Evolutionary conservation across 1,284 basidiomycete genomes (phyloP), one percentile per base, ranked within the genome.

Genomic region (Ustilago sp.): DNA sequence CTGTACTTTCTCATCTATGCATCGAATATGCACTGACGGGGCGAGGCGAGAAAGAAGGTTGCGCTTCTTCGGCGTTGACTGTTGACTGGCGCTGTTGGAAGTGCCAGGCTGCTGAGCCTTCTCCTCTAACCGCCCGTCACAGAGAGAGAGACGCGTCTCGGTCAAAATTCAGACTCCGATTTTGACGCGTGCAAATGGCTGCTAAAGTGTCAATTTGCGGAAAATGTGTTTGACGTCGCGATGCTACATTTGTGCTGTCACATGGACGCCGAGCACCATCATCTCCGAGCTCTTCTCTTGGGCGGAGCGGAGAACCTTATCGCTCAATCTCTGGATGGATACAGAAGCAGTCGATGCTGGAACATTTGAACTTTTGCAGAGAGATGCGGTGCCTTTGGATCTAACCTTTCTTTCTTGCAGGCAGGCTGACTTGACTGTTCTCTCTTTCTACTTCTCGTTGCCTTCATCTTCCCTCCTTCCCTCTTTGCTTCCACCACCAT

Each of bases 211-310:
- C 47, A 45, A 28, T 59, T 56, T 13, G 52, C 15, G n/a, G 45
- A 58, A 53, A 47, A 56, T 63, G 43, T 58, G 59, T 62, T 57
- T 19, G 59, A 19, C 36, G 15, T 17, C 19, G 34, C 12, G 32
- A 13, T 28, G 32, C 23, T 28, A 43, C 45, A 39, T 9, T 34
- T 36, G 48, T 19, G 55, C 51, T 57, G 41, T n/a, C 56, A 38
- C 36, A 59, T 50, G 59, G 58, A 66, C 63, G 56, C 69, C 69
- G 69, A 71, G 63, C 47, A 38, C 52, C 60, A 56, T 51, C 68
- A 35, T 66, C 63, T 51, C 64, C 57, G 63, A 59, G 56, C 39
- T 23, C 55, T 43, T 12, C n/a, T 19, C 32, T 32, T 50, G n/a
- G 48, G 45, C 45, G 7, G 8, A 7, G 45, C n/a, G 8, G 45